Conservation (phyloP, 495 filamentous ascomycete genomes). For the Aspergillus egyptiacus region DNA sequence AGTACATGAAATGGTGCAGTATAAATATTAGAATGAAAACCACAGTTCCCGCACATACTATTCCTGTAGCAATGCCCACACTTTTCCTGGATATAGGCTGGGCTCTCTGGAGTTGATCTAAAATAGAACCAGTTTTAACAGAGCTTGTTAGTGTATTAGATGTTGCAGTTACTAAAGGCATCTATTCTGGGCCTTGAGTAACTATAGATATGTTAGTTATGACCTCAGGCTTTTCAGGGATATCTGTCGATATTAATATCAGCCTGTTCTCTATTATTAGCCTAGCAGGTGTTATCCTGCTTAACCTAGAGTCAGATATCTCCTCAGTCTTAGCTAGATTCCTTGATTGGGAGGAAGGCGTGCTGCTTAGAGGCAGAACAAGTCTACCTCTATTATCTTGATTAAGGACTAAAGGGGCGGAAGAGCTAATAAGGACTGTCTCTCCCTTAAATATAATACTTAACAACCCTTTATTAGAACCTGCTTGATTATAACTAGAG, state of each 20-base stretch:
- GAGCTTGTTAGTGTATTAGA: neutral
- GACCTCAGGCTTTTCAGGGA: slow-evolving; percentile 2
- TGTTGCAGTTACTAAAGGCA: neutral
- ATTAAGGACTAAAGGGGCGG: neutral
- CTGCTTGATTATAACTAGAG: neutral
- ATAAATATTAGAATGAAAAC: slow-evolving; percentile 4
- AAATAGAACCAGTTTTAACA: neutral
- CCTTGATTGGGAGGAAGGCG: neutral
- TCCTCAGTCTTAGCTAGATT: slow-evolving; percentile 2
- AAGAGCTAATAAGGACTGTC: neutral
- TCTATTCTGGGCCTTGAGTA: neutral
- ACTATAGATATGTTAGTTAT: neutral
- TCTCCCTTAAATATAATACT: neutral
- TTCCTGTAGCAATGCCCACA: neutral
- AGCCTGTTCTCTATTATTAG: neutral
- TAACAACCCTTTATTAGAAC: neutral
- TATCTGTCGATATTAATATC: neutral
- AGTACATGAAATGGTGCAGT: slow-evolving; percentile 1
- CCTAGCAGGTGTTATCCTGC: neutral
- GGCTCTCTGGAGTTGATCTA: slow-evolving; percentile 4
- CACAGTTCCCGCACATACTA: neutral
- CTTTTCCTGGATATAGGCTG: neutral
- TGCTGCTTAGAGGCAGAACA: slow-evolving; percentile 5
- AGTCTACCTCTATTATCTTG: neutral
- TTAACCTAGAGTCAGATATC: neutral